Evolutionary conservation across 2,329 filamentous ascomycete species (phyloP), one percentile per base, ranked within the genome.

Genomic region (Nothopassalora personata): DNA sequence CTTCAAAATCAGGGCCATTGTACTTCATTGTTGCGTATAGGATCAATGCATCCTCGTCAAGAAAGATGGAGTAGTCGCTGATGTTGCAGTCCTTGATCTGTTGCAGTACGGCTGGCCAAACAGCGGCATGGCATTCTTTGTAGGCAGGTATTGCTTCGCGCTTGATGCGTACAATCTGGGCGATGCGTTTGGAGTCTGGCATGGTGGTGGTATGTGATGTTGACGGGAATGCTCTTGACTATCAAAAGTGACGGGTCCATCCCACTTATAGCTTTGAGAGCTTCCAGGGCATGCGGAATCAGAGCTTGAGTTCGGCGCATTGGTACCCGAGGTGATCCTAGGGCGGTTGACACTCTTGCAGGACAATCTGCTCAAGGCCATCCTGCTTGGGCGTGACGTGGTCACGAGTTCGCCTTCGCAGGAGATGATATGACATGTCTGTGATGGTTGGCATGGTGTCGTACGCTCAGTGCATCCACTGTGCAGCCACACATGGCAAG

Each of bases 1-100:
- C 86, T 2, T 83, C 85, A 60, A 83, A 91, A 63, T 90, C 82
- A 60, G 82, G 82, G 0, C 90, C 89, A n/a, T 88, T 79, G 68
- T 92, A 93, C 72, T 90, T 91, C 79, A 91, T 90, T 27, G 79
- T 85, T 0, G 87, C 87, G 70, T 92, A 92, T 1, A 93, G 79
- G 46, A 86, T 86, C 56, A 82, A 76, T 0, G 81, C 81, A 5
- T 72, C 74, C 11, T 85, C 79, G 68, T 90, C 86, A 66, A 89
- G 83, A 75, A 83, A 91, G 71, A 92, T 82, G 64, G 84, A 89
- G 68, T 91, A 93, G 70, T 93, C 89, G 61, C 80, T 76, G 59
- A 93, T 89, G 65, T 88, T 88, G 72, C 86, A 89, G 45, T 86
- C 83, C 70, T 86, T 85, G 69, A 93, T 91, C 75, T 91, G 87